Evolutionary conservation across 495 filamentous ascomycete genomes (phyloP).

Genomic region (Neurospora cerealis): DNA sequence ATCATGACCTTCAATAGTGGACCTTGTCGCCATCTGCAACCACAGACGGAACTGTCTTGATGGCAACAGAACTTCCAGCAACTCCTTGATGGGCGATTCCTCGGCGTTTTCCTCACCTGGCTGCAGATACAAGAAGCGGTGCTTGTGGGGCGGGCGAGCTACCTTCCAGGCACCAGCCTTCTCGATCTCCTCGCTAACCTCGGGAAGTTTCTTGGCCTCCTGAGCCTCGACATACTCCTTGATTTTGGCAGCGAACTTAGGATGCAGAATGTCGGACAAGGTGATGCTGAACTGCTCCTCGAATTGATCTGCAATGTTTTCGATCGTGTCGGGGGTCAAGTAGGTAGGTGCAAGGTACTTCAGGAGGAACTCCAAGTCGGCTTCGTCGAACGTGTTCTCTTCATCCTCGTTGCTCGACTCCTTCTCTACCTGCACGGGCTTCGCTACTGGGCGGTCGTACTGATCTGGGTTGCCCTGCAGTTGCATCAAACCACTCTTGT

Average conservation of each 20-base stretch:
- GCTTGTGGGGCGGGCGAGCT: constrained; percentile 86
- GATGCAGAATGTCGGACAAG: constrained; percentile 63
- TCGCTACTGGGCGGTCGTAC: constrained; percentile 68
- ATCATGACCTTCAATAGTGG: constrained; percentile 53
- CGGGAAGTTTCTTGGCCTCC: constrained; percentile 40
- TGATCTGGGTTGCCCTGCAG: constrained; percentile 82
- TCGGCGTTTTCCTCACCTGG: constrained; percentile 16
- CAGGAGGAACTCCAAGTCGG: constrained; percentile 76
- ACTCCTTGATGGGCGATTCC: constrained; percentile 55
- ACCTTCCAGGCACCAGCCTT: constrained; percentile 53
- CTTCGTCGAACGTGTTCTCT: constrained; percentile 46
- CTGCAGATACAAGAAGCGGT: constrained; percentile 79
- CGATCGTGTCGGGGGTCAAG: constrained; percentile 86
- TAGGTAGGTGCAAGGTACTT: constrained; percentile 84
- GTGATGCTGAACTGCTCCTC: constrained; percentile 71
- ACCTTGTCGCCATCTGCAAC: constrained; percentile 70
- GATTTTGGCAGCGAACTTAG: constrained; percentile 62
- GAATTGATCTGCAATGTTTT: constrained; percentile 70
- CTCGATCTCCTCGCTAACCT: constrained; percentile 47
- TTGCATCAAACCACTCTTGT: constrained; percentile 82
- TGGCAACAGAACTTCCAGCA: constrained; percentile 70
- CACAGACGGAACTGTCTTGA: constrained; percentile 84
- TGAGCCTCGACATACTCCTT: constrained; percentile 56
- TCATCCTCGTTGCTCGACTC: constrained; percentile 31
- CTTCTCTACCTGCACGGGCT: constrained; percentile 42